Evolutionary conservation across 2,329 filamentous ascomycete species (phyloP), one percentile per base, ranked within the genome.

Genomic region (Thyridium curvatum): DNA sequence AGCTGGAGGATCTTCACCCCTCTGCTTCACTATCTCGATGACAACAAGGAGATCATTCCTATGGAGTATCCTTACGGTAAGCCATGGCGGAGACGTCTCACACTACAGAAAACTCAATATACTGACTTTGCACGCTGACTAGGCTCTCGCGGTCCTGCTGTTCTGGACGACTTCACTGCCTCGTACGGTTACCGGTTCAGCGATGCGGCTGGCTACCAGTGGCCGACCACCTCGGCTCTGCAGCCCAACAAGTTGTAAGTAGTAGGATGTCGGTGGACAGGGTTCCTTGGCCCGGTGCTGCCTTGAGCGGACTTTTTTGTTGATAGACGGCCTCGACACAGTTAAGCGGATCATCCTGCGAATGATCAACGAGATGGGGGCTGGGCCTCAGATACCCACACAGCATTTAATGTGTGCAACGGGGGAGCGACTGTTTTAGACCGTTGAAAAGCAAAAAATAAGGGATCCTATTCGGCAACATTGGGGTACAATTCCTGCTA

Each of bases 21-120:
- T 51, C 82, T 98, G 30, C 76, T 98, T 47, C 91, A 98, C 73
- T 98, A 98, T 69, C 80, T 98, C 12, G 94, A 98, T 50, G 89
- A 96, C 61, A 96, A 97, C 77, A 95, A 95, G 77, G 93, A 98
- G 69, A 97, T 98, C 50, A 86, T 95, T 44, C 93, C 93, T 18
- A 98, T 98, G 93, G 91, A 96, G 60, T 98, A 98, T 69, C 91
- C 94, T 50, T 98, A 98, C 61, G 93, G 93, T 96, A 69, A 70
- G 85, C 64, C 32, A n/a, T n/a, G n/a, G 16, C 16, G 14, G 13
- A 13, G 32, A 14, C 15, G 9, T 30, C 18, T n/a, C 35, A 43
- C 21, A 47, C 32, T 5, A 9, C 16, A 29, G 6, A 26, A 26
- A 26, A 6, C 21, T 18, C 26, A 26, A n/a, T 29, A 30, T 12